Base-by-base conservation (phyloP, 2,329 filamentous ascomycete species). In the Elsinoe ampelina region DNA sequence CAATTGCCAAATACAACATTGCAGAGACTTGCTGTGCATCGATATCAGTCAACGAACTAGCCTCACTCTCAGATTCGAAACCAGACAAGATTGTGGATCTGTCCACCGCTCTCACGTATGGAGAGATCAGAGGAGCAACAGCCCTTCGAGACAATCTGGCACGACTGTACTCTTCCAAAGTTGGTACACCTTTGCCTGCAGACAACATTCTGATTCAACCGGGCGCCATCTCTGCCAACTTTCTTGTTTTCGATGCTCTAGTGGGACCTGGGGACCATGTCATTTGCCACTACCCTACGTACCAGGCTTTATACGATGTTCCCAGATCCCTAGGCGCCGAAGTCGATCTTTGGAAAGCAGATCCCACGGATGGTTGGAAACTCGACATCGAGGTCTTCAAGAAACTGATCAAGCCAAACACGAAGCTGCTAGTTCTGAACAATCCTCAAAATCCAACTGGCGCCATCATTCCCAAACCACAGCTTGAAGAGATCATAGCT, bases 381-480 rank as follows among this genome's bases (percentile, higher is more conserved):
- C 81, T 87, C 0, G 78, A 89, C 61, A 68, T 89, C 12, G 75
- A 80, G 5, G 83, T 87, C 58, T 72, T 95, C 26, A 80, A 83
- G 60, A 63, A 64, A 0, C 70, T 93, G 54, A 81, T 91, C 55
- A 81, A 78, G 64, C 71, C 74, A 8, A 87, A 86, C 64, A 89
- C 85, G 2, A 89, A 87, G 72, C 77, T 90, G 70, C 79, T 85
- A 58, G 77, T 86, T 52, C 71, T 86, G 62, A 85, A 82, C 68
- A 92, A 90, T 64, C 86, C 89, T 0, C 88, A 91, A 70, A 95
- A 95, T 64, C 89, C 89, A 0, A 91, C 85, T 0, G 88, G 89
- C 5, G 80, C 83, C 8, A 77, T 85, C 2, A 83, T 89, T 15
- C 81, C 83, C 0, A 81, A 77, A 43, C 67, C 76, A 1, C 76